Base-by-base conservation (phyloP, 192 early-diverging fungal species). In the Gonapodya prolifera region DNA sequence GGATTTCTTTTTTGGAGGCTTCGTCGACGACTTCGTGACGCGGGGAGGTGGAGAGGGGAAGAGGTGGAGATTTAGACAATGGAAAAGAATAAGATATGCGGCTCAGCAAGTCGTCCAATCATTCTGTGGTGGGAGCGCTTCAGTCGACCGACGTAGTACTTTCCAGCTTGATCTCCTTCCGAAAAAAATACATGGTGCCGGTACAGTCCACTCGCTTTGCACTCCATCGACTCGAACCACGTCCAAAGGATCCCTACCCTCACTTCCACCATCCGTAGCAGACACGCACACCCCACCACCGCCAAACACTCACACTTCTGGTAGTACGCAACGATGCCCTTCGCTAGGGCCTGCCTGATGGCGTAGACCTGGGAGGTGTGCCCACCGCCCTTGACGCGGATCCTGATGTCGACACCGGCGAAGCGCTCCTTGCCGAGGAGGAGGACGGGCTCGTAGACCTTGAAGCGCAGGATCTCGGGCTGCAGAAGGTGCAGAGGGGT, bases 1-100 rank as follows among this genome's bases (percentile, higher is more conserved):
- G 96, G 89, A 99, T 94, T 89, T 98, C 96, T 90, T 97, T 96
- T 94, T 99, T 99, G 83, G 95, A 93, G 75, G 95, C 96, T 88
- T 99, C 97, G 87, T 99, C 97, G 77, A 99, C 95, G 85, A 88
- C 98, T 92, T 99, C 98, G n/a, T 85, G 88, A 77, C 29, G 13
- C 23, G 30, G 1, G 34, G n/a, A n/a, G n/a, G n/a, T n/a, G n/a
- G n/a, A n/a, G n/a, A n/a, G n/a, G n/a, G n/a, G n/a, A n/a, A n/a
- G n/a, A 33, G 23, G 18, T 70, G 75, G 75, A 75, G 45, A 61
- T 35, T 0, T 1, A 28, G 80, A 8, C 35, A 1, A 78, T 28
- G 18, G 76, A 35, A 75, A 77, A 77, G 28, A 8, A 79, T 35
- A 2, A 77, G 36, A 8, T 32, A 77, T 18, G 23, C 30, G 0